Evolutionary conservation across 1,284 basidiomycete genomes (phyloP), one percentile per base, ranked within the genome.

Genomic region (Rhodotorula sp.): DNA sequence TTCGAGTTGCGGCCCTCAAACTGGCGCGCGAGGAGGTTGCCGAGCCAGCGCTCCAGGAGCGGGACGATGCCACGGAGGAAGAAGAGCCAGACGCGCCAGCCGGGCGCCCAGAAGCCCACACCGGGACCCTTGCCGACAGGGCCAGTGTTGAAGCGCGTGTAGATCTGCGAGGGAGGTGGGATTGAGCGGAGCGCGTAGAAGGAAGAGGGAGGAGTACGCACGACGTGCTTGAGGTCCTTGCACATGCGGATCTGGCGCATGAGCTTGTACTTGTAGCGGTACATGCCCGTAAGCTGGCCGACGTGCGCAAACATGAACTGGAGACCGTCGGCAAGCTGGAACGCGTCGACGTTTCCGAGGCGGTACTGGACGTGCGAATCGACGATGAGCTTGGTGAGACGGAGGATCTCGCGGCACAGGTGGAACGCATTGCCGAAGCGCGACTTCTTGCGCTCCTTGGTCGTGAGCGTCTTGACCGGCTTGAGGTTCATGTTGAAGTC

Each of bases 191-290:
- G 2, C 3, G 37, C 17, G 39, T 17, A 17, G 44, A 44, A 61
- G 78, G 80, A 82, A 94, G n/a, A 36, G 56, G 39, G 27, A 8
- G 1, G 17, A 13, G 39, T 37, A 72, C 73, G 54, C 48, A 74
- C 73, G 77, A 98, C 83, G 81, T 98, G 94, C 86, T 99, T 99
- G 80, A 99, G 83, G 82, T 99, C 97, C 87, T 99, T 99, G 81
- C 94, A 97, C 90, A 96, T 95, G 72, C 97, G 91, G 61, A 99
- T 95, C 88, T 99, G 97, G 80, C 93, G 88, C 97, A 99, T 99
- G 75, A 99, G 86, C 89, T 97, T 98, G 86, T 98, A 98, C 86
- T 98, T 99, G 86, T 98, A 85, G 39, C 97, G 88, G 83, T 99
- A 99, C 92, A 98, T 97, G 79, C 97, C 97, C 13, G 97, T 99